phyloP scores from a whole-genome alignment of 805 yeast genomes.

The Candida piceae region DNA sequence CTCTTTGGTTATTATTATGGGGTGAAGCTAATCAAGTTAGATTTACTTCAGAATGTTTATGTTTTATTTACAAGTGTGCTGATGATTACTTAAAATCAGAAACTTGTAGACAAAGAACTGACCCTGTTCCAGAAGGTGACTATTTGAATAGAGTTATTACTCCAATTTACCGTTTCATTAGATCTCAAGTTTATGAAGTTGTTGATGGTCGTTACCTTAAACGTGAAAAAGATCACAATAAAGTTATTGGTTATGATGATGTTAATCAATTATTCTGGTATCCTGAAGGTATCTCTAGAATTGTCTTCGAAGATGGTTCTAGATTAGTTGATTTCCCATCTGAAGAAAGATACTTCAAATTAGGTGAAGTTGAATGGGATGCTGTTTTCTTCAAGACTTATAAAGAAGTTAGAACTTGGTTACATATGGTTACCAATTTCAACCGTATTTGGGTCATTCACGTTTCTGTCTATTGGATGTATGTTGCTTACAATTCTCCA shows the following conservation, averaged over 20 bases:
- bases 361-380: slow-evolving; percentile 91
- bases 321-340: slow-evolving; percentile 86
- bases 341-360: slow-evolving; percentile 80
- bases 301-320: slow-evolving; percentile 86
- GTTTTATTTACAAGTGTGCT: slow-evolving; percentile 95
- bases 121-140: slow-evolving; percentile 86
- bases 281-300: slow-evolving; percentile 96
- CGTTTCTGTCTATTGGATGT: slow-evolving; percentile 88
- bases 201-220: slow-evolving; percentile 77
- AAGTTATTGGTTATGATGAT: slow-evolving; percentile 91
- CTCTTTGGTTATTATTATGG: slow-evolving; percentile 73
- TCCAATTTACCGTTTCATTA: slow-evolving; percentile 76
- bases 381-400: slow-evolving; percentile 93
- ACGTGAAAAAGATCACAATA: slow-evolving; percentile 81
- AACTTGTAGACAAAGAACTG: slow-evolving; percentile 81
- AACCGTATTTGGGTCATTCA: slow-evolving; percentile 98
- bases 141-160: slow-evolving; percentile 88
- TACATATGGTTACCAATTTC: slow-evolving; percentile 90
- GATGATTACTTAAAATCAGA: slow-evolving; percentile 85
- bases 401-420: slow-evolving; percentile 95
- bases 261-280: slow-evolving; percentile 99
- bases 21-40: slow-evolving; percentile 94
- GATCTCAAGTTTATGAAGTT: slow-evolving; percentile 78
- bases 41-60: slow-evolving; percentile 83
- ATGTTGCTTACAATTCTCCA: slow-evolving; percentile 88